Evolutionary conservation across 176 grass and related monocot genomes (phyloP), one percentile per base, ranked within the genome.

Genomic region (Oryza punctata): DNA sequence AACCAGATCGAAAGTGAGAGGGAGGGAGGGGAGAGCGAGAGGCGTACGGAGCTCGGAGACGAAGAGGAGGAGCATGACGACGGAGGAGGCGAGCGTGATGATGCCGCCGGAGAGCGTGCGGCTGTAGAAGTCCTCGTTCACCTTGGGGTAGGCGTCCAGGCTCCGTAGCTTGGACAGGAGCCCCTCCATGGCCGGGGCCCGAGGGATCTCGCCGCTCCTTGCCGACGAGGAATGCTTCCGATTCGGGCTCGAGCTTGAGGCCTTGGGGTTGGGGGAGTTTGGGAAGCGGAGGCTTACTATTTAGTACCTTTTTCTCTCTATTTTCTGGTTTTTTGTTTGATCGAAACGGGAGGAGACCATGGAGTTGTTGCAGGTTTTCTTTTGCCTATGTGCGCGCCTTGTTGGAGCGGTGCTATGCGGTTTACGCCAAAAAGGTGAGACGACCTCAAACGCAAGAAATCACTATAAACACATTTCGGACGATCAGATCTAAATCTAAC

Each of bases 91-190:
- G 70, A 97, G 77, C 65, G 91, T 97, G 69, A 97, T 97, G 68
- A 93, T 52, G 74, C 94, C 94, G 50, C 94, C 94, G 79, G 94
- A 94, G 78, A 97, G 91, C 57, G 94, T 97, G 85, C 94, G 82
- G 77, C 89, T 91, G 84, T 94, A 97, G 94, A 97, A 97, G 74
- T 97, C 94, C 84, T 97, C 94, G 89, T 97, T 93, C 79, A 97
- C 90, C 82, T 97, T 97, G 27, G 94, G 94, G 78, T 91, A 94
- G 27, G 91, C 87, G n/a, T 97, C 94, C 82, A 97, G 86, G 78
- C 28, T 93, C 21, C 94, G 94, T 37, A 97, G 87, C 78, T 90
- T 97, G 69, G 84, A 84, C 73, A 91, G 44, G 65, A 94, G 78
- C 50, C 85, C 82, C 70, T 94, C 89, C 94, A 97, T 97, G 86